Base-by-base conservation (phyloP, 192 early-diverging fungal genomes). In the Pilaira anomala region DNA sequence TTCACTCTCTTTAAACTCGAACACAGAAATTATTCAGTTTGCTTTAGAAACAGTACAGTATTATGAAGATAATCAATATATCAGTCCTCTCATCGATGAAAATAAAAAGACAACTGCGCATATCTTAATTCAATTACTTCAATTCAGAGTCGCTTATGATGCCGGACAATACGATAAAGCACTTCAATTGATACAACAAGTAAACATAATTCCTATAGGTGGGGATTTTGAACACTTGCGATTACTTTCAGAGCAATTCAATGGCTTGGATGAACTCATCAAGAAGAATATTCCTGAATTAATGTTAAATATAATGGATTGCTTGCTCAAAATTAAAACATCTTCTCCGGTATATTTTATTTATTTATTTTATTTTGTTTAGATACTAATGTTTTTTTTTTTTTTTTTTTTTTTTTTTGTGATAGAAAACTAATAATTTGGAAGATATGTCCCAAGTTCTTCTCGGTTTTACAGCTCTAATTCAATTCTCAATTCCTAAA, bases 271-370 rank as follows among this genome's bases (percentile, higher is more conserved):
- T 42, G 88, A 90, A 42, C 63, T 73, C 7, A 82, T 98, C 19
- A 79, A 84, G 9, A 81, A 83, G 22, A 88, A 88, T 72, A 78
- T 95, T 63, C 88, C 94, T 8, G 81, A 89, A 9, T 72, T 95
- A 7, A 65, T 98, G 18, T 67, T 93, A 24, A 78, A 80, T 40
- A 80, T 88, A 3, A 93, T 91, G 88, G 80, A 85, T 18, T 81
- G 77, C 44, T 63, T 91, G 50, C 71, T 80, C 52, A 76, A 79
- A 26, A 62, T 87, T 55, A 90, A 44, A 51, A 7, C 12, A 25
- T 7, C 16, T 3, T 24, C 13, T 40, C 11, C 56, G 4, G 22
- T 3, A 6, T 9, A 21, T n/a, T n/a, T n/a, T n/a, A n/a, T n/a
- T n/a, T n/a, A n/a, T n/a, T n/a, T n/a, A n/a, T n/a, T n/a, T n/a